Base-by-base conservation (phyloP, 192 early-diverging fungal species). In the Coemansia umbellata region DNA sequence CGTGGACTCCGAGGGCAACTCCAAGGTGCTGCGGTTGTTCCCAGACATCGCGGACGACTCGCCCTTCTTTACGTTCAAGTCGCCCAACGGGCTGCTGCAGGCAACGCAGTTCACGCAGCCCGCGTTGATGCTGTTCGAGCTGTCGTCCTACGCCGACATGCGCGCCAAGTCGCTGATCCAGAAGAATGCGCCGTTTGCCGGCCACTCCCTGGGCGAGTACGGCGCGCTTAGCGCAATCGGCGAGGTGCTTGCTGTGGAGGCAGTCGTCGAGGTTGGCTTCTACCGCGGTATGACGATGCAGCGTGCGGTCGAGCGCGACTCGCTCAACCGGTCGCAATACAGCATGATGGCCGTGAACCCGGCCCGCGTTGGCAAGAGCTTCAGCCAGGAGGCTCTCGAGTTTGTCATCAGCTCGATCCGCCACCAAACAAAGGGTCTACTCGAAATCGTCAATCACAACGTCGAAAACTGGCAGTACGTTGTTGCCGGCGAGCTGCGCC, bases 221-320 rank as follows among this genome's bases (percentile, higher is more conserved):
- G 91, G 91, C 61, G 94, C 87, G 37, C 81, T 95, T 31, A 85
- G 91, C 17, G 80, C 94, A 30, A 86, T 97, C 47, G 92, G 89
- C 56, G 87, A 89, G 55, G 90, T 94, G 0, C 66, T 97, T 23
- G 82, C 88, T 13, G 83, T 94, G 51, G 87, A 92, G 65, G 67
- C 86, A 24, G 64, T 94, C 5, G 89, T 92, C 41, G 94, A 96
- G 54, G 89, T 96, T 39, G 89, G 91, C 19, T 96, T 96, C 80
- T 96, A 94, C 82, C 88, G 94, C 65, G 94, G 94, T 69, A 91
- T 94, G 89, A 96, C 94, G 27, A 96, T 96, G 94, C 94, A 96
- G 82, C 82, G 85, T 39, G 90, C 94, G 45, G 94, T 96, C 27
- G 82, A 83, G 50, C 89, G 94, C 53, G 94, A 94, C 58, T 62